Evolutionary conservation across 805 yeast genomes (phyloP).

Genomic region (Saturnispora gosingensis): DNA sequence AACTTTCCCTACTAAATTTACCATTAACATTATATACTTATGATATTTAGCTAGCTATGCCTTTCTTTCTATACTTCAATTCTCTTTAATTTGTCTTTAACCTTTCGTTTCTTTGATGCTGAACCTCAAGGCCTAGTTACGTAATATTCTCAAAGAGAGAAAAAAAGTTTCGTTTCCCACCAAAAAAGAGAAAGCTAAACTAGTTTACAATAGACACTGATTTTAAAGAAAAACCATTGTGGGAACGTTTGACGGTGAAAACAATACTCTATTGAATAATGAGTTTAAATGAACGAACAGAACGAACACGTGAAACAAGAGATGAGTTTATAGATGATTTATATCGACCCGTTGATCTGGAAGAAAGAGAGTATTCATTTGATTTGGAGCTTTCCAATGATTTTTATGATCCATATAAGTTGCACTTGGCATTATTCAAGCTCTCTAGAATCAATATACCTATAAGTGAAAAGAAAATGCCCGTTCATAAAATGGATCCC

Average conservation of each 20-base stretch:
- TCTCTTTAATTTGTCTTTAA: neutral
- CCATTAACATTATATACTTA: neutral
- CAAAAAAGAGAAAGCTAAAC: neutral
- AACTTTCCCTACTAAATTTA: neutral
- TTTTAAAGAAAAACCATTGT: neutral
- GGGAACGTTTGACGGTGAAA: neutral
- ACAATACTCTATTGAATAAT: neutral
- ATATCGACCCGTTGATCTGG: conserved; percentile 7
- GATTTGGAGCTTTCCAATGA: conserved; percentile 15
- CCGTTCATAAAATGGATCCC: conserved; percentile 5
- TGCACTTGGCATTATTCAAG: conserved; percentile 26
- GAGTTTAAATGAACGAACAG: neutral
- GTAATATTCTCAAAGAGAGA: neutral
- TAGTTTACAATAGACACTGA: neutral
- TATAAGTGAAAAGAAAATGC: neutral
- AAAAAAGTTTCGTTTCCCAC: neutral
- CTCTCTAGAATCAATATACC: conserved; percentile 20
- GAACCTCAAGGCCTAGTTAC: neutral
- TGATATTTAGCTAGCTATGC: neutral
- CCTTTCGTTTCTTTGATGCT: neutral
- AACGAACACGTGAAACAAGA: neutral
- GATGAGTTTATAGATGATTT: neutral
- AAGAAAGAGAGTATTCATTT: conserved; percentile 15
- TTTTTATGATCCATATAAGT: conserved; percentile 17
- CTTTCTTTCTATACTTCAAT: neutral